Base-by-base conservation (phyloP, 164 flowering plant species). In the Kingdonia uniflora region DNA sequence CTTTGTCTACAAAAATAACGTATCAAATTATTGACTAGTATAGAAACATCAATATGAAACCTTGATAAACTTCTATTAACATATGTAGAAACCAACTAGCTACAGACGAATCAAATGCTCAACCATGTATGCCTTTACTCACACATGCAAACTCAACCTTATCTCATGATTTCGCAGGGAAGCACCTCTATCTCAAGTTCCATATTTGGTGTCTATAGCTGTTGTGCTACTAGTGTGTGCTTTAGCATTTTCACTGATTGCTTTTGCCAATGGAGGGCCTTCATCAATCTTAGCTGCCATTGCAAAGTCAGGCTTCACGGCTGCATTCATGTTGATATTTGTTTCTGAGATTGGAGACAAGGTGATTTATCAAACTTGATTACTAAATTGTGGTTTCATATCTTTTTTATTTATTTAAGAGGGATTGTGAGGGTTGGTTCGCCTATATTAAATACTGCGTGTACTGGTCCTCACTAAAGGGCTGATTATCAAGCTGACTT, bases 311-410 rank as follows among this genome's bases (percentile, higher is more conserved):
- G 99, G 99, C 33, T 85, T 92, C 62, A 79, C 99, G 49, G 99
- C 99, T 52, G 99, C 99, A 29, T 88, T 92, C 76, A 54, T 81
- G 0, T 74, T 92, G 64, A 92, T 92, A 62, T 88, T 82, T 82
- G 95, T 92, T 52, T 92, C 99, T 57, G 99, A 92, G 73, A 92
- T 92, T 61, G 99, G 99, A 25, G 99, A 92, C 77, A 92, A 92
- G 94, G 99, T 71, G 56, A 66, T 13, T 25, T 22, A 38, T 56
- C 45, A 23, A 19, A 43, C 38, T 22, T 29, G 16, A 23, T 41
- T 23, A 52, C 6, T 20, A 20, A n/a, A 35, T 20, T 14, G 19
- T 44, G 22, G 19, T 22, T 22, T 45, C 24, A 44, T 38, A 16
- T n/a, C 33, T 52, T 24, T 5, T 26, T 49, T 20, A 20, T 52